Evolutionary conservation across 2,329 filamentous ascomycete genomes (phyloP).

Genomic region (Nakataea oryzae): DNA sequence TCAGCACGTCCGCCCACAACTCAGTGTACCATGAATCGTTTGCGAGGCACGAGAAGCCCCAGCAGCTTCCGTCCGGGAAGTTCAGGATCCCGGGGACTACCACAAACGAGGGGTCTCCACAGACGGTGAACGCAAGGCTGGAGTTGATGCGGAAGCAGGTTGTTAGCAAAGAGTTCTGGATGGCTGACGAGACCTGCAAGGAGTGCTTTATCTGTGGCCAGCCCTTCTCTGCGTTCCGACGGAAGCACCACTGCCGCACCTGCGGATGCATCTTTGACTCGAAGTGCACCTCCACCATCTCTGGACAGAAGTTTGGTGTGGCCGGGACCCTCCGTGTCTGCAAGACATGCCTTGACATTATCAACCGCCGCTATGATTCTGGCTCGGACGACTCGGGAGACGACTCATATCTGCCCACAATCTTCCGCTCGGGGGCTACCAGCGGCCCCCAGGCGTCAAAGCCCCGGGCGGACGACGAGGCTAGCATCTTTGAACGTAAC

Average conservation of each 20-base stretch:
- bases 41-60: slow-evolving; percentile 30
- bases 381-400: slow-evolving; percentile 79
- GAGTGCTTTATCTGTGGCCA: slow-evolving; percentile 91
- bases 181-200: slow-evolving; percentile 97
- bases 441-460: slow-evolving; percentile 17
- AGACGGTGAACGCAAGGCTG: slow-evolving; percentile 48
- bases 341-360: slow-evolving; percentile 84
- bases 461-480: slow-evolving; percentile 28
- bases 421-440: slow-evolving; percentile 44
- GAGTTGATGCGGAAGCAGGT: slow-evolving; percentile 76
- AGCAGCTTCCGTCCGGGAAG: slow-evolving; percentile 33
- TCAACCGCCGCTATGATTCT: slow-evolving; percentile 82
- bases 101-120: slow-evolving; percentile 44
- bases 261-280: slow-evolving; percentile 99
- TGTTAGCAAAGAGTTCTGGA: slow-evolving; percentile 94
- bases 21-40: slow-evolving; percentile 48
- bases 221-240: slow-evolving; percentile 82
- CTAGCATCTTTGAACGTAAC: slow-evolving; percentile 27
- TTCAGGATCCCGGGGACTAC: slow-evolving; percentile 46
- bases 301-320: slow-evolving; percentile 80
- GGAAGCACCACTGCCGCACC: slow-evolving; percentile 91
- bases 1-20: slow-evolving; percentile 49
- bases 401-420: slow-evolving; percentile 55
- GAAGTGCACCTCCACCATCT: slow-evolving; percentile 87
- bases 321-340: slow-evolving; percentile 78